A percentile compares a stretch with the other conserved stretches of the same genome.
These are phyloP conservation scores for Rhizophora mangle DNA, from an alignment of 345 rosid genomes.

Conservation along the genomic window DNA sequence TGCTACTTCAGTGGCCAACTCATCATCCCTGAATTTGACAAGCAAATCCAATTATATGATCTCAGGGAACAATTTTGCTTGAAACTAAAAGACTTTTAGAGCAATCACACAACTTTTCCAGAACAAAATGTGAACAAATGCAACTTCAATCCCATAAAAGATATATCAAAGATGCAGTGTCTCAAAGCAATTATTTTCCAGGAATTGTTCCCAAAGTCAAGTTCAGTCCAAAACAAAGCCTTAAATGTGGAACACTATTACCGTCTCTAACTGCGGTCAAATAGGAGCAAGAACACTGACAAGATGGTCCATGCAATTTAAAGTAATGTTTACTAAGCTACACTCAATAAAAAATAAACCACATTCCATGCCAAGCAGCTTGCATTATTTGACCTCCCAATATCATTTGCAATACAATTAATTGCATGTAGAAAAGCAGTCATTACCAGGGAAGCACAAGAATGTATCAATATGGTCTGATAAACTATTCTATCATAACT, in stretches of 20 bases:
- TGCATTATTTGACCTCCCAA: too few relatives aligned
- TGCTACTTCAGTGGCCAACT: conserved; percentile 86
- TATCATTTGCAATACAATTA: too few relatives aligned
- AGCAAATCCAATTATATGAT: conserved; percentile 7
- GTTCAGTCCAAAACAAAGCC: background rate
- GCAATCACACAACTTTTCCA: background rate
- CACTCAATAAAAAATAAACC: too few relatives aligned
- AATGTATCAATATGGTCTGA: background rate
- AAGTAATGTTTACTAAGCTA: background rate
- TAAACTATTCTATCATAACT: too few relatives aligned
- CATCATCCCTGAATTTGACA: conserved; percentile 70
- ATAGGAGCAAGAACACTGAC: background rate
- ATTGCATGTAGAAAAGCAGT: background rate
- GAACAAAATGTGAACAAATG: background rate
- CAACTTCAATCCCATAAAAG: background rate
- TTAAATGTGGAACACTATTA: background rate
- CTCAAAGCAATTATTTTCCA: background rate
- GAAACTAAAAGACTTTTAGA: background rate
- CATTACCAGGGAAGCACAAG: background rate
- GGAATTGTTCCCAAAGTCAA: background rate
- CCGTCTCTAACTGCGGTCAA: background rate
- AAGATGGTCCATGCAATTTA: background rate
- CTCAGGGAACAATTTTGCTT: background rate
- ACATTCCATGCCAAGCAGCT: too few relatives aligned
- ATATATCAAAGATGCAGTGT: background rate